Evolutionary conservation across 768 basidiomycete genomes (phyloP).

Genomic region (Rhodosporidiobolus sp.): DNA sequence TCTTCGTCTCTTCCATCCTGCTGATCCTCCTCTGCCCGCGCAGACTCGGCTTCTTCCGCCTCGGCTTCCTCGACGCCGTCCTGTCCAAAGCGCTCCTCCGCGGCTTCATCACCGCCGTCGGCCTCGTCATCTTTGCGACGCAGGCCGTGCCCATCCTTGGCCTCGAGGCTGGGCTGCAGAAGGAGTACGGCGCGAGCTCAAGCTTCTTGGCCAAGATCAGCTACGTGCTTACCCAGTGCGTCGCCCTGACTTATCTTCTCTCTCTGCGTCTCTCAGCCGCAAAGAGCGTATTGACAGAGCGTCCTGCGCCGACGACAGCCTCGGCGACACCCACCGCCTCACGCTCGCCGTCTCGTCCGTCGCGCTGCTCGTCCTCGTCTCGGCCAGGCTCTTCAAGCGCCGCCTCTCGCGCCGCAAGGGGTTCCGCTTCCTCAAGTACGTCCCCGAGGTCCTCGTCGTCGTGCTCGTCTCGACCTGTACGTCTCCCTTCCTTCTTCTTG

Average conservation of each 20-base stretch:
- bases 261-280: no score
- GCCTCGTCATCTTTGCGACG: conserved; percentile 40
- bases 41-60: conserved; percentile 43
- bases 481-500: conserved; percentile 42
- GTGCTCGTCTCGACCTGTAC: conserved; percentile 78
- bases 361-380: conserved; percentile 64
- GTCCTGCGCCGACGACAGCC: conserved; percentile 44
- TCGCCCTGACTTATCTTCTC: no score
- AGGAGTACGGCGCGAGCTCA: conserved; percentile 49
- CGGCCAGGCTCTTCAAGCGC: conserved; percentile 54
- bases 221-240: conserved; percentile 60
- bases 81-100: conserved; percentile 43
- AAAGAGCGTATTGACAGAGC: no score
- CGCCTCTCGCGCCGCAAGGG: conserved; percentile 54
- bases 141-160: conserved; percentile 40
- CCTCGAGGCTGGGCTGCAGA: conserved; percentile 18
- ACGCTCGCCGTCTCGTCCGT: conserved; percentile 74
- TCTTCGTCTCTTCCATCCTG: neutral
- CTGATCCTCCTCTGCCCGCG: neutral
- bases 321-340: conserved; percentile 55
- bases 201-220: conserved; percentile 71
- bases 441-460: conserved; percentile 87
- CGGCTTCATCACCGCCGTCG: conserved; percentile 46
- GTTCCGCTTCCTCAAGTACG: conserved; percentile 65
- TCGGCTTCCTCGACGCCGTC: conserved; percentile 46